phyloP scores from a whole-genome alignment of 495 filamentous ascomycete species.

The Daldinia loculata region DNA sequence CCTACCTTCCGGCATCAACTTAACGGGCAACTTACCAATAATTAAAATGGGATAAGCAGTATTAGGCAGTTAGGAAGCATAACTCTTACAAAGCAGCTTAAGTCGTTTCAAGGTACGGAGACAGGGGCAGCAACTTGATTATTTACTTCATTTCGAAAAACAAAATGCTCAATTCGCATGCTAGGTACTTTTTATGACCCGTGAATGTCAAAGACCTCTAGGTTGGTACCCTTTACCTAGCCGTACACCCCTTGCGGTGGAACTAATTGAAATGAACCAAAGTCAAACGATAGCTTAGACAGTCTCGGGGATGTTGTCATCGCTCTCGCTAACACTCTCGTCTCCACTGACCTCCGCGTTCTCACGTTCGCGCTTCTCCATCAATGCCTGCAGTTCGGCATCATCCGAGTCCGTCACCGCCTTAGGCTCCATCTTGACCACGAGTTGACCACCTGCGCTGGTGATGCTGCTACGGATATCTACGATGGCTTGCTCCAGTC shows the following conservation, averaged over 20 bases:
- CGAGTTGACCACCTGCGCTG: conserved; percentile 75
- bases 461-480: conserved; percentile 82
- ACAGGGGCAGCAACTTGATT: not conserved
- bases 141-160: conserved; percentile 33
- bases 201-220: conserved; percentile 36
- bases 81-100: conserved; percentile 1
- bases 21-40: not conserved
- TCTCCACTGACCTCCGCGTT: conserved; percentile 97
- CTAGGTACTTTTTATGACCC: conserved; percentile 42
- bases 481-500: conserved; percentile 86
- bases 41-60: not conserved
- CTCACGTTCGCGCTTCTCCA: conserved; percentile 99
- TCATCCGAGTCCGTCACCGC: conserved; percentile 98
- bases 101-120: not conserved
- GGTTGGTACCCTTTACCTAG: conserved; percentile 37
- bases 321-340: conserved; percentile 91
- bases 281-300: conserved; percentile 44
- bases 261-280: conserved; percentile 26
- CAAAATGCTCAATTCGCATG: conserved; percentile 39
- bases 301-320: conserved; percentile 71
- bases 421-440: conserved; percentile 97
- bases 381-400: conserved; percentile 92
- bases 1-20: not conserved
- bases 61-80: not conserved
- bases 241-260: conserved; percentile 28